A percentile compares a stretch with the other conserved stretches of the same genome.
Evolutionary conservation across 768 basidiomycete genomes (phyloP).

Genomic region (Floccularia luteovirens): DNA sequence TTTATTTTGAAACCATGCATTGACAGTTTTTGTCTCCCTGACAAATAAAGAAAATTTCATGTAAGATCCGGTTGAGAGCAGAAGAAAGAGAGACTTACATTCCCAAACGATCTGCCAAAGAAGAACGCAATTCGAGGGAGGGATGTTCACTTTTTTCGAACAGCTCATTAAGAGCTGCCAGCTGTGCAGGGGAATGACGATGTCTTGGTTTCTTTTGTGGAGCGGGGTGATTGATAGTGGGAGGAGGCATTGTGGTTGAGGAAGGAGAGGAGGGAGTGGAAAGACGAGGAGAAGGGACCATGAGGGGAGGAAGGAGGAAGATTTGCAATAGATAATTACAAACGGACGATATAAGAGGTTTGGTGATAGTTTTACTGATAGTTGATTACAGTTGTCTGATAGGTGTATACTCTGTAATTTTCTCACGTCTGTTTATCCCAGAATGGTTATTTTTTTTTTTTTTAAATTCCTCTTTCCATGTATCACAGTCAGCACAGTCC

Average conservation of each 20-base stretch:
- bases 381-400: constrained; percentile 3
- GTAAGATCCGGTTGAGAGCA: constrained; percentile 8
- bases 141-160: constrained; percentile 76
- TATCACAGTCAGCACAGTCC: too few species aligned
- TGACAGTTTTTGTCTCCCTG: constrained; percentile 82
- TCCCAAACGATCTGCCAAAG: constrained; percentile 64
- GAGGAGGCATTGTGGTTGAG: constrained; percentile 14
- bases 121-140: constrained; percentile 55
- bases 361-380: too few species aligned
- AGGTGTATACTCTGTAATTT: constrained; percentile 3
- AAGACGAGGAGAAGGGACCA: constrained; percentile 12
- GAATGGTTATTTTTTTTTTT: constrained; percentile 3
- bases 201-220: constrained; percentile 70
- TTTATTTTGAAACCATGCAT: constrained; percentile 86
- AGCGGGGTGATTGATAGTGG: constrained; percentile 16
- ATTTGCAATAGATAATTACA: constrained; percentile 18
- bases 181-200: constrained; percentile 65
- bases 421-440: constrained; percentile 20
- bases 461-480: background rate
- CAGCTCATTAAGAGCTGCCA: constrained; percentile 71
- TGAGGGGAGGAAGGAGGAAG: constrained; percentile 16
- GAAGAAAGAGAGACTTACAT: constrained; percentile 46
- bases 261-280: constrained; percentile 16
- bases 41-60: constrained; percentile 11
- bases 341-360: constrained; percentile 13